Evolutionary conservation across 2,329 filamentous ascomycete species (phyloP), one percentile per base, ranked within the genome.

Genomic region (Exophiala sideris): DNA sequence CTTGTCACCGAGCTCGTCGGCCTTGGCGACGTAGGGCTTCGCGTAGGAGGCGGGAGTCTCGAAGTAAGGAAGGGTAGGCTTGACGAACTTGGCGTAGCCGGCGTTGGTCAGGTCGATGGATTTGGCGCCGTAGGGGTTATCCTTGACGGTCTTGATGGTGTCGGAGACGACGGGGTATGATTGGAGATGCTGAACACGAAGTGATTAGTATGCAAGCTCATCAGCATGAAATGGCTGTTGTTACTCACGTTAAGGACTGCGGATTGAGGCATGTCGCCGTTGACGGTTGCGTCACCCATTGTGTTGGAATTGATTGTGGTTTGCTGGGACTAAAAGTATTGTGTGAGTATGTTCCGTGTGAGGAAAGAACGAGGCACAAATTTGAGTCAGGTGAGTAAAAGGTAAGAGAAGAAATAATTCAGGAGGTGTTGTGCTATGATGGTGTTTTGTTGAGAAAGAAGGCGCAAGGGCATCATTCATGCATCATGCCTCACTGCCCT

Each of bases 121-220:
- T 75, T 86, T 91, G 71, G 90, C 86, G 68, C 89, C 91, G 68
- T 89, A 86, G 47, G 89, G 86, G 75, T 92, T 89, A 68, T 82
- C 77, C 74, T 91, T 89, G 81, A 95, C 86, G 68, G 83, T 85
- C 57, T 82, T 76, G 72, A 96, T 83, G 66, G 85, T 77, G 71
- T 95, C 90, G 68, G 83, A 83, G 68, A 96, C 82, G 62, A 95
- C 73, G 38, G 92, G 92, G 74, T 95, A 96, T 62, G 86, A 86
- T 64, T 85, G 79, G 60, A 96, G 80, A 70, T 96, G 91, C 89
- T 95, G 53, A 29, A 44, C 36, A 34, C 20, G 20, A 21, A 29
- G 49, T 44, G 33, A 47, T 60, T 44, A 56, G 50, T 35, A 29
- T 21, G 11, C 36, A 29, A 20, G 3, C 34, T 21, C 32, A 35